Evolutionary conservation across 345 rosid genomes (phyloP).

Genomic region (Bruguiera parviflora): DNA sequence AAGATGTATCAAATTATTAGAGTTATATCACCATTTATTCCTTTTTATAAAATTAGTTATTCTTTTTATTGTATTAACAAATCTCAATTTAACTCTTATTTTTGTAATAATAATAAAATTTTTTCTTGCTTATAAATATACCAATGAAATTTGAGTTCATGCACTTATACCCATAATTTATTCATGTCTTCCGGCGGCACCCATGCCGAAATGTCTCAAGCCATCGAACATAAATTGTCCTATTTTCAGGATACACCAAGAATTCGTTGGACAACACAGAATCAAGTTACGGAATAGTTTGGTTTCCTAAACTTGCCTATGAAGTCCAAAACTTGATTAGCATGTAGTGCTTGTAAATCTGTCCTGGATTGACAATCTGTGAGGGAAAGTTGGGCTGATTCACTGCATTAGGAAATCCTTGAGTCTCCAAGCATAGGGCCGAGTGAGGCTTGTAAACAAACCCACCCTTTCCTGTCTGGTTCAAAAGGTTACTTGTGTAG

Average conservation of each 20-base stretch:
- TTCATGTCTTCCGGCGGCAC: not conserved
- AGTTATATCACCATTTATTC: too few relatives aligned
- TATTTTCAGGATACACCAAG: not conserved
- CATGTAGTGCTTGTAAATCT: conserved; percentile 65
- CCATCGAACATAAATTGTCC: too few relatives aligned
- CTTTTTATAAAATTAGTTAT: too few relatives aligned
- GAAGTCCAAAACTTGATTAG: conserved; percentile 45
- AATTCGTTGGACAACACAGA: not conserved
- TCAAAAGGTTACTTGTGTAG: conserved; percentile 57
- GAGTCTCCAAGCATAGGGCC: conserved; percentile 85
- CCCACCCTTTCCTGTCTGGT: conserved; percentile 70
- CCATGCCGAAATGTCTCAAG: not conserved
- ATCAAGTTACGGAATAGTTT: not conserved
- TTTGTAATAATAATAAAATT: too few relatives aligned
- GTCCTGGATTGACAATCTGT: conserved; percentile 48
- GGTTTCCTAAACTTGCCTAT: not conserved
- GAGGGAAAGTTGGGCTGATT: conserved; percentile 80
- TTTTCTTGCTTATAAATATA: too few relatives aligned
- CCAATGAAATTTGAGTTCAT: too few relatives aligned
- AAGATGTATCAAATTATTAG: too few relatives aligned
- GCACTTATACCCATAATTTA: too few relatives aligned
- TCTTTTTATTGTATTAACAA: too few relatives aligned
- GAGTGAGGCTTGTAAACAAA: conserved; percentile 50
- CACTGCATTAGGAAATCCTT: conserved; percentile 70
- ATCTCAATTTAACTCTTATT: too few relatives aligned